Percentiles rank a stretch among this genome's conserved stretches.
Conservation (phyloP, 2,329 filamentous ascomycete genomes). For the Fusarium graminum region DNA sequence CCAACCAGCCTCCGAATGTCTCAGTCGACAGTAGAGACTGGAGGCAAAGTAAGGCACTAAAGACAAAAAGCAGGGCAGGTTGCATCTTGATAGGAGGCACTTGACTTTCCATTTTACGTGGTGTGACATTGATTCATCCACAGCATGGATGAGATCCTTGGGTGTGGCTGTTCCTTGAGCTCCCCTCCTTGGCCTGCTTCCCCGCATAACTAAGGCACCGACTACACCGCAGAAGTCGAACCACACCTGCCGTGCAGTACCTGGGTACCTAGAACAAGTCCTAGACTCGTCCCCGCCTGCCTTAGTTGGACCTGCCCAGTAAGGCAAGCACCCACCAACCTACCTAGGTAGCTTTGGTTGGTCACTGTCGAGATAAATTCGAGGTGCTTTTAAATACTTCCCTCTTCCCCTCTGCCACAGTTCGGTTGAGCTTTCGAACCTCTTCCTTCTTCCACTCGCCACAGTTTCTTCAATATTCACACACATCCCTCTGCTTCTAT, state of each 20-base stretch:
- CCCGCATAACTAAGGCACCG: slow-evolving; percentile 39
- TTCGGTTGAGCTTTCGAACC: slow-evolving; percentile 1
- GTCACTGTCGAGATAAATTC: slow-evolving; percentile 13
- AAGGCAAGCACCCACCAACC: not conserved
- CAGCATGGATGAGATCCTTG: not conserved
- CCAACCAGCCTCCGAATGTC: not conserved
- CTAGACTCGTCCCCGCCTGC: not conserved
- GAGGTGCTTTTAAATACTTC: slow-evolving; percentile 46
- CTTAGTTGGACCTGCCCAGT: not conserved
- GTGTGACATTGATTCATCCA: slow-evolving; percentile 42
- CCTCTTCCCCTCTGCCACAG: slow-evolving; percentile 18
- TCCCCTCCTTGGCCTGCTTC: slow-evolving; percentile 32
- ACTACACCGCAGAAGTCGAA: slow-evolving; percentile 3
- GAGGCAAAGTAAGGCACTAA: not conserved
- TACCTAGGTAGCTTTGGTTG: not conserved
- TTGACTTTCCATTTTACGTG: slow-evolving; percentile 21
- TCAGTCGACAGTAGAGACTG: not conserved
- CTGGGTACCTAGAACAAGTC: not conserved
- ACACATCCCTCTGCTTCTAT: slow-evolving; percentile 10
- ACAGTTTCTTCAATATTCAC: slow-evolving; percentile 16
- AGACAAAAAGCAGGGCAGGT: not conserved
- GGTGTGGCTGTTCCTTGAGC: slow-evolving; percentile 25
- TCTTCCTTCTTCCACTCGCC: slow-evolving; percentile 18
- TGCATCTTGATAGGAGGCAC: slow-evolving; percentile 6
- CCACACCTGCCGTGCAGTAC: slow-evolving; percentile 4